These are phyloP conservation scores for Hydnum rufescens DNA, from an alignment of 768 basidiomycete genomes.

Conservation along the genomic window DNA sequence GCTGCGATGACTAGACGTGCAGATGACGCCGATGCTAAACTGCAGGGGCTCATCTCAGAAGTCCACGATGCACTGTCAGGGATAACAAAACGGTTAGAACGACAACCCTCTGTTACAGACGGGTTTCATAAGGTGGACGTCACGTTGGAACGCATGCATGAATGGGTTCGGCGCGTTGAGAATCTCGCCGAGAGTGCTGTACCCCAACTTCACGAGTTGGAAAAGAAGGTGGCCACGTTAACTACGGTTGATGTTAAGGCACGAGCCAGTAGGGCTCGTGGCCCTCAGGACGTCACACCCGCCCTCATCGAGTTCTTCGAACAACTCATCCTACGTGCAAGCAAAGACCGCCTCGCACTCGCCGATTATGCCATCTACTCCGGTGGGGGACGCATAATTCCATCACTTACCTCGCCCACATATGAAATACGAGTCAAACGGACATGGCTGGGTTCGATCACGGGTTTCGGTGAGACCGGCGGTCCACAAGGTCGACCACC, in stretches of 20 bases:
- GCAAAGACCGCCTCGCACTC: slow-evolving; percentile 60
- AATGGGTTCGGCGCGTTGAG: neutral
- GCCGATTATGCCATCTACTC: slow-evolving; percentile 77
- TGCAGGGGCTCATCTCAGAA: neutral
- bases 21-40: neutral
- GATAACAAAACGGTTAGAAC: neutral
- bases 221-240: slow-evolving; percentile 1
- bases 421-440: slow-evolving; percentile 32
- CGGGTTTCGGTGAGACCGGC: slow-evolving; percentile 30
- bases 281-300: slow-evolving; percentile 3
- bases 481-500: slow-evolving; percentile 52
- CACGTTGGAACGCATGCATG: neutral
- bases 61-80: slow-evolving; percentile 4
- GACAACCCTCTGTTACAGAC: neutral
- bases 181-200: neutral
- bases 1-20: neutral
- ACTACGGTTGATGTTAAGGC: neutral
- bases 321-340: slow-evolving; percentile 43
- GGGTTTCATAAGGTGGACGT: neutral
- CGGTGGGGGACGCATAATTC: slow-evolving; percentile 62
- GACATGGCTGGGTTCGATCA: slow-evolving; percentile 30
- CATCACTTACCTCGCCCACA: slow-evolving; percentile 64
- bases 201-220: neutral
- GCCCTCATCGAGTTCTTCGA: slow-evolving; percentile 27
- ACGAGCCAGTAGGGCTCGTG: slow-evolving; percentile 2